phyloP scores from a whole-genome alignment of 331 rosid genomes.

The Malus hybrid region DNA sequence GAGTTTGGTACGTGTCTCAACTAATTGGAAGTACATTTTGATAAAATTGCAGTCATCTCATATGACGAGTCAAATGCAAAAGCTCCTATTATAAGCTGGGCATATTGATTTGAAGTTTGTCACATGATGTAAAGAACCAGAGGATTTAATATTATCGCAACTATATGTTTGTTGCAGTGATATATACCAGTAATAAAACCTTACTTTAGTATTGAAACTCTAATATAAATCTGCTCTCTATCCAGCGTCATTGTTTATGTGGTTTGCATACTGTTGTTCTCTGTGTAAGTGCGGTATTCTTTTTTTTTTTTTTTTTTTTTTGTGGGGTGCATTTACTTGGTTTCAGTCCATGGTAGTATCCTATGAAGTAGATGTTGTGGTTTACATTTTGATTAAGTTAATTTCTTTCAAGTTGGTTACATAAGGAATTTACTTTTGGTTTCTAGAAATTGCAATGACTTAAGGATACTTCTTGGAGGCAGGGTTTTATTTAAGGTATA shows the following conservation, averaged over 20 bases:
- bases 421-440: not conserved
- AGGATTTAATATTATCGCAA: not conserved
- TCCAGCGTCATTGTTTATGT: too few species aligned
- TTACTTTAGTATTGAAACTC: not conserved
- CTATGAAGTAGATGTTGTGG: not conserved
- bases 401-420: not conserved
- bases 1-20: not conserved
- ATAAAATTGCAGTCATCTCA: not conserved
- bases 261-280: not conserved
- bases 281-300: not conserved
- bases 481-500: not conserved
- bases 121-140: not conserved
- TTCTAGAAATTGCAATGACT: not conserved
- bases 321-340: too few species aligned
- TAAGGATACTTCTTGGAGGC: not conserved
- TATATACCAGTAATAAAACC: not conserved
- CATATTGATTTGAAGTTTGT: not conserved
- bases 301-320: too few species aligned
- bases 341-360: not conserved
- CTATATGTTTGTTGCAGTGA: not conserved
- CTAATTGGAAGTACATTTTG: not conserved
- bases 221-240: not conserved
- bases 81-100: not conserved
- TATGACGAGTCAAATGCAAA: not conserved
- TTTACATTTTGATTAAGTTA: not conserved